phyloP scores from a whole-genome alignment of 164 flowering plant species.

The Dillenia suffruticosa region DNA sequence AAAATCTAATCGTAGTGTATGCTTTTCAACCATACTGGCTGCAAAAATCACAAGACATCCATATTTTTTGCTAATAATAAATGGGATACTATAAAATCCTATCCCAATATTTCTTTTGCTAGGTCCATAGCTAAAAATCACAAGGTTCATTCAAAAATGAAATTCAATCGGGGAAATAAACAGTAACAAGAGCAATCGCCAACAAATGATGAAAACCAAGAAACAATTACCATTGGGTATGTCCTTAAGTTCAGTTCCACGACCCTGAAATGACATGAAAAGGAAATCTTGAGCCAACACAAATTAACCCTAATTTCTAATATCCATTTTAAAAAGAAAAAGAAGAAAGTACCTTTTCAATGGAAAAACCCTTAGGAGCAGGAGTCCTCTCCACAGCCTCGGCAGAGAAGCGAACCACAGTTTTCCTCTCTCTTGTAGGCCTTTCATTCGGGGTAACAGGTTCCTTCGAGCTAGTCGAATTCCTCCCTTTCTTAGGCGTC shows the following conservation, averaged over 20 bases:
- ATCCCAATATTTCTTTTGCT: background rate
- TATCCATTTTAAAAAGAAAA: background rate
- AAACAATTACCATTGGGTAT: slow-evolving; percentile 66
- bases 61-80: too few species aligned
- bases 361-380: slow-evolving; percentile 36
- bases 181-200: background rate
- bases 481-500: slow-evolving; percentile 1
- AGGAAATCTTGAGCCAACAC: background rate
- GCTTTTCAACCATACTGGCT: too few species aligned
- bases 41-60: too few species aligned
- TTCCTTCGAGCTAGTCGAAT: background rate
- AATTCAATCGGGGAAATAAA: too few species aligned
- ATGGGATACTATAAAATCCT: background rate
- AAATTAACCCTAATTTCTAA: background rate
- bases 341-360: slow-evolving; percentile 54
- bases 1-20: too few species aligned
- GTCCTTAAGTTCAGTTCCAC: slow-evolving; percentile 64
- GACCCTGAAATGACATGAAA: slow-evolving; percentile 46
- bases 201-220: background rate
- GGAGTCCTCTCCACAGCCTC: slow-evolving; percentile 24
- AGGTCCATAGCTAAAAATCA: background rate
- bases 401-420: slow-evolving; percentile 59
- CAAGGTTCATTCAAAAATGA: background rate
- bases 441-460: slow-evolving; percentile 15
- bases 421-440: slow-evolving; percentile 49